Percentiles rank a stretch among this genome's conserved stretches.
These are phyloP conservation scores for Malassezia obtusa DNA, from an alignment of 1,284 basidiomycete genomes.

Conservation along the genomic window DNA sequence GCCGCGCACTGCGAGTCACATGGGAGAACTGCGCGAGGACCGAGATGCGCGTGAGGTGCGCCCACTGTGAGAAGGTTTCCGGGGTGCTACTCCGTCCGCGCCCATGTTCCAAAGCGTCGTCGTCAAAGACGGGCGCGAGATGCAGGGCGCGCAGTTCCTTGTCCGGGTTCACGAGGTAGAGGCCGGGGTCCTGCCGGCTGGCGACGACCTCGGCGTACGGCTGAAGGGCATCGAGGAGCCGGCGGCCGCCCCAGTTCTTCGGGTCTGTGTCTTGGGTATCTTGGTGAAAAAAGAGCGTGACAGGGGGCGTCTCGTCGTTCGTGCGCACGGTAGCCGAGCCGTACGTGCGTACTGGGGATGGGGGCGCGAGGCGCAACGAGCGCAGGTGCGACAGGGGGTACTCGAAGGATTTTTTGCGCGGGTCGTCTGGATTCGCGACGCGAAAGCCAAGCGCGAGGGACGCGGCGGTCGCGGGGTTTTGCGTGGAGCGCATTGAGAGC, in stretches of 20 bases:
- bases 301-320: slow-evolving; percentile 22
- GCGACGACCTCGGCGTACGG: slow-evolving; percentile 64
- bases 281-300: slow-evolving; percentile 9
- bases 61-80: slow-evolving; percentile 34
- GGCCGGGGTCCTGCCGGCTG: slow-evolving; percentile 64
- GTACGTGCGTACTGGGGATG: background rate
- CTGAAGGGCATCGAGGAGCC: slow-evolving; percentile 52
- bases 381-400: slow-evolving; percentile 14
- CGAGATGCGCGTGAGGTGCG: slow-evolving; percentile 36
- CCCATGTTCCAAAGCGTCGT: slow-evolving; percentile 33
- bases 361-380: slow-evolving; percentile 25
- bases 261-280: slow-evolving; percentile 49
- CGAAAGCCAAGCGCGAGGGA: background rate
- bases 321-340: slow-evolving; percentile 12
- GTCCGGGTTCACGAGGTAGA: slow-evolving; percentile 86
- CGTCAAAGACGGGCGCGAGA: slow-evolving; percentile 46
- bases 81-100: background rate
- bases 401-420: slow-evolving; percentile 38
- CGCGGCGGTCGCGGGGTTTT: background rate
- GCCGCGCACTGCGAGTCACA: slow-evolving; percentile 36
- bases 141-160: slow-evolving; percentile 80
- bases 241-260: slow-evolving; percentile 52
- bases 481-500: background rate
- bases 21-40: slow-evolving; percentile 38
- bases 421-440: background rate